Percentiles rank a stretch among this genome's conserved stretches.
phyloP scores from a whole-genome alignment of 306 rosid species.

The Casuarina glauca region DNA sequence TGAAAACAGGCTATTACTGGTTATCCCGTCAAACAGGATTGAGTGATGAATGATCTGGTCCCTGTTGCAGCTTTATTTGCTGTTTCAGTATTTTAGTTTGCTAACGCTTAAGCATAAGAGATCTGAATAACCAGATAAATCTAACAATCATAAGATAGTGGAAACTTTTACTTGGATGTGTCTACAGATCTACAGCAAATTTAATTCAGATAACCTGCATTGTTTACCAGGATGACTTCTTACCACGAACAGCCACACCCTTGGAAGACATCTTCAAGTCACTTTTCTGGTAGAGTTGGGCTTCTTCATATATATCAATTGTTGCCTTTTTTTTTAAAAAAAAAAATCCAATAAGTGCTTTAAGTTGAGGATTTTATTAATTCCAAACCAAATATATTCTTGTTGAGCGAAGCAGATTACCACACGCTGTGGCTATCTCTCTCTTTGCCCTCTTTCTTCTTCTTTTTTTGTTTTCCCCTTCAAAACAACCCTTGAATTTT shows the following conservation, averaged over 20 bases:
- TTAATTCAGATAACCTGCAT: conserved; percentile 5
- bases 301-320: conserved; percentile 9
- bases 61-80: neutral
- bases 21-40: neutral
- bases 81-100: neutral
- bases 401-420: conserved; percentile 5
- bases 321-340: neutral
- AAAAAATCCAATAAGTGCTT: neutral
- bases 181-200: neutral
- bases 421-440: neutral
- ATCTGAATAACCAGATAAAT: conserved; percentile 8
- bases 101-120: conserved; percentile 4
- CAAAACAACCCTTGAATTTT: no score
- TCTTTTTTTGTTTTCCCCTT: neutral
- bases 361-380: conserved; percentile 1
- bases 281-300: conserved; percentile 70
- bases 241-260: conserved; percentile 96
- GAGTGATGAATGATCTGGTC: conserved; percentile 9
- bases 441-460: neutral
- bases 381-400: conserved; percentile 15
- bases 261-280: conserved; percentile 97
- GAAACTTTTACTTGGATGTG: neutral
- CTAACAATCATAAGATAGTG: neutral
- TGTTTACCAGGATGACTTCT: conserved; percentile 77
- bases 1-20: neutral